Conservation (phyloP, 768 basidiomycete species). For the Psilocybe cyanescens region DNA sequence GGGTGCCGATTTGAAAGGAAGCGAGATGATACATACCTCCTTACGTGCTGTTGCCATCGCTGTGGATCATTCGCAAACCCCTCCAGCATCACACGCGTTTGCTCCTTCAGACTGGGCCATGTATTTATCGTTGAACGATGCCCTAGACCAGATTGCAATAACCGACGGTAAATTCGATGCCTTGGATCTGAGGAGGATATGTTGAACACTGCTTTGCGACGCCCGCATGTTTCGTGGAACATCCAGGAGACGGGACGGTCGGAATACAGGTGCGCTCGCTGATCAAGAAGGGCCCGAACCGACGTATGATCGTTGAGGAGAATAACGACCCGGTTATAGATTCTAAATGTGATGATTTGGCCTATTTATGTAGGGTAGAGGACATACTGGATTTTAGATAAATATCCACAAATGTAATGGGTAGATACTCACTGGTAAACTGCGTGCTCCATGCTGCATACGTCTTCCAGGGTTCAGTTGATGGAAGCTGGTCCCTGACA, state of each 20-base stretch:
- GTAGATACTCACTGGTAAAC: conserved; percentile 13
- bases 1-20: not conserved
- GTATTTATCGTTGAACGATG: conserved; percentile 37
- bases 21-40: conserved; percentile 31
- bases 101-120: conserved; percentile 38
- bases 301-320: conserved; percentile 51
- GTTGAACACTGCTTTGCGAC: conserved; percentile 45
- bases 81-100: conserved; percentile 35
- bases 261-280: conserved; percentile 56
- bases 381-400: not conserved
- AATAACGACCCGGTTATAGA: conserved; percentile 48
- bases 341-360: conserved; percentile 50
- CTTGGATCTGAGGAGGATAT: conserved; percentile 41
- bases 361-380: not conserved
- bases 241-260: conserved; percentile 54
- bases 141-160: conserved; percentile 41
- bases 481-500: conserved; percentile 15
- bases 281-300: conserved; percentile 52
- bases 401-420: not conserved
- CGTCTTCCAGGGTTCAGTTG: conserved; percentile 23
- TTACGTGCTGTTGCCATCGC: conserved; percentile 37
- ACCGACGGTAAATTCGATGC: conserved; percentile 43
- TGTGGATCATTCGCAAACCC: conserved; percentile 34
- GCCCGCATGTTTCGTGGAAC: conserved; percentile 45
- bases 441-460: conserved; percentile 21